Conservation (phyloP, 2,329 filamentous ascomycete species). For the Paraphoma sp. region DNA sequence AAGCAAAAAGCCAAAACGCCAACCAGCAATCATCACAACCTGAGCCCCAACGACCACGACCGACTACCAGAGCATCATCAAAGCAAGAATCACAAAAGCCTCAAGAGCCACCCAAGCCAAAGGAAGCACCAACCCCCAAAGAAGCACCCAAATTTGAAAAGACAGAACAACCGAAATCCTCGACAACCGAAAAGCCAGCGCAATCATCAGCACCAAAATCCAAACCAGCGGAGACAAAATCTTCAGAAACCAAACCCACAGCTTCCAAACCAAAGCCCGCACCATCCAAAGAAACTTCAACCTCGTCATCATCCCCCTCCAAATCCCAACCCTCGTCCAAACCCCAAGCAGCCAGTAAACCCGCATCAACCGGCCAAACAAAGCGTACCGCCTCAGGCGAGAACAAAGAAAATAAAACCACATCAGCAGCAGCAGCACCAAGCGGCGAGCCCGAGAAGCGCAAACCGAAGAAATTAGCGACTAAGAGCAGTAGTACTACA, state of each 20-base stretch:
- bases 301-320: not conserved
- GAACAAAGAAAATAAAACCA: conserved; percentile 23
- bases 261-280: conserved; percentile 3
- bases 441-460: conserved; percentile 10
- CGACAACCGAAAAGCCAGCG: not conserved
- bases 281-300: conserved; percentile 6
- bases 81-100: conserved; percentile 15
- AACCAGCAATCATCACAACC: conserved; percentile 9
- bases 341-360: conserved; percentile 13
- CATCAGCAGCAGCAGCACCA: conserved; percentile 7
- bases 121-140: conserved; percentile 17
- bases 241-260: conserved; percentile 2
- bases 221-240: not conserved
- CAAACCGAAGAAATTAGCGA: conserved; percentile 36
- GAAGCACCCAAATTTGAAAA: conserved; percentile 19
- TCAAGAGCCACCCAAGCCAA: conserved; percentile 16
- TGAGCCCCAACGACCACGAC: conserved; percentile 9
- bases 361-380: conserved; percentile 6
- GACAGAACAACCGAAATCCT: conserved; percentile 13
- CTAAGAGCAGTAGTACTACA: conserved; percentile 15
- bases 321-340: conserved; percentile 11
- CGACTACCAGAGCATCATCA: conserved; percentile 12
- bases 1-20: conserved; percentile 3
- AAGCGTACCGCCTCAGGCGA: conserved; percentile 11
- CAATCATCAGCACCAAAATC: conserved; percentile 2